These are phyloP conservation scores for Lachnellula hyalina DNA, from an alignment of 2,329 filamentous ascomycete species.

Conservation along the genomic window DNA sequence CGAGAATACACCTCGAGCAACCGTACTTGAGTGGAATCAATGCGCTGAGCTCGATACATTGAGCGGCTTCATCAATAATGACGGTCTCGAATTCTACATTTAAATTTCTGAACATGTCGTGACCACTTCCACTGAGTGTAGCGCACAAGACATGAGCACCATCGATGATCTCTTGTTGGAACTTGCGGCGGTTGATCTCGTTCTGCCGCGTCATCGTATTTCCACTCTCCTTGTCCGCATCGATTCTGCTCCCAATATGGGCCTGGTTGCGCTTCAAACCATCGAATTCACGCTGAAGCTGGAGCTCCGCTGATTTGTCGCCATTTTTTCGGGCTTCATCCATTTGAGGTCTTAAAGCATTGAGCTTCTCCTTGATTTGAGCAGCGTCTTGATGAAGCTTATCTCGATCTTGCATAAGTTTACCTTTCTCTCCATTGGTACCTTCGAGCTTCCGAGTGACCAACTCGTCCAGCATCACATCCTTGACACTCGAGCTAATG, in stretches of 20 bases:
- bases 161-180: constrained; percentile 88
- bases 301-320: constrained; percentile 43
- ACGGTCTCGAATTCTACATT: constrained; percentile 98
- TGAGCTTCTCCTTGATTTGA: constrained; percentile 71
- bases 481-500: constrained; percentile 81
- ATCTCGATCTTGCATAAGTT: constrained; percentile 43
- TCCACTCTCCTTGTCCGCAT: constrained; percentile 79
- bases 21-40: constrained; percentile 97
- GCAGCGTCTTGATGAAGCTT: constrained; percentile 58
- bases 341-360: constrained; percentile 64
- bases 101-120: constrained; percentile 93
- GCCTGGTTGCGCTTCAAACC: constrained; percentile 71
- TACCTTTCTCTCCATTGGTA: constrained; percentile 54
- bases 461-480: constrained; percentile 89
- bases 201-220: constrained; percentile 76
- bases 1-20: constrained; percentile 91
- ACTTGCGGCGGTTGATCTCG: constrained; percentile 75
- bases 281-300: constrained; percentile 72
- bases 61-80: constrained; percentile 95
- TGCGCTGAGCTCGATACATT: constrained; percentile 95
- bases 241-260: constrained; percentile 75
- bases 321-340: constrained; percentile 58
- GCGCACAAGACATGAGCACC: constrained; percentile 90
- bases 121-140: constrained; percentile 89
- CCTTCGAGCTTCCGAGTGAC: constrained; percentile 68